Evolutionary conservation across 163 green algal genomes (phyloP).

Genomic region (Volvox carteri): DNA sequence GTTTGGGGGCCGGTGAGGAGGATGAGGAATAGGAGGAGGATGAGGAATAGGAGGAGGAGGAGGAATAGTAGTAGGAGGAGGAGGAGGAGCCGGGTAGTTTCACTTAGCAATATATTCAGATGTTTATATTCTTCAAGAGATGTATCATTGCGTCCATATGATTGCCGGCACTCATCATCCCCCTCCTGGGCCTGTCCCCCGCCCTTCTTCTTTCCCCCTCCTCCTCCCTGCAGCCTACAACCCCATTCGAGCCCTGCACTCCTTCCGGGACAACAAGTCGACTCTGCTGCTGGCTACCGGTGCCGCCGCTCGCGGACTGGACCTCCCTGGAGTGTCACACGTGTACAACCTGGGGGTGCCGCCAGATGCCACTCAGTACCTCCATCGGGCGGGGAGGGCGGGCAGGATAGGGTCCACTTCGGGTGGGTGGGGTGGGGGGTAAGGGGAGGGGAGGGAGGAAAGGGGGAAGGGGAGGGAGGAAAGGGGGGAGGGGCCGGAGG

Average conservation of each 20-base stretch:
- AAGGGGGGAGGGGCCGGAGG: neutral
- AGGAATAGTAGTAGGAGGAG: neutral
- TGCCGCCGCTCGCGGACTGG: slow-evolving; percentile 77
- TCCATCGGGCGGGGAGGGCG: slow-evolving; percentile 85
- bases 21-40: neutral
- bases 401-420: slow-evolving; percentile 77
- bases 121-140: no score
- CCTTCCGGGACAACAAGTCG: slow-evolving; percentile 85
- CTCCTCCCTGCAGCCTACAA: slow-evolving; percentile 57
- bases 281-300: slow-evolving; percentile 74
- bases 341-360: slow-evolving; percentile 88
- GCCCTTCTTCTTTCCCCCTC: neutral
- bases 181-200: no score
- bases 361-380: slow-evolving; percentile 77
- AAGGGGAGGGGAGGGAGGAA: neutral
- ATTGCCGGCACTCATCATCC: no score
- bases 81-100: no score
- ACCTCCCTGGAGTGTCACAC: slow-evolving; percentile 88
- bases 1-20: neutral
- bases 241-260: slow-evolving; percentile 53
- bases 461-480: neutral
- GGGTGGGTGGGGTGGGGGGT: slow-evolving; percentile 39
- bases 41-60: neutral
- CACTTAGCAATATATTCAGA: no score
- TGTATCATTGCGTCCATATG: no score